phyloP scores from a whole-genome alignment of 371 early-diverging fungal species.

The Mucor saturninus region DNA sequence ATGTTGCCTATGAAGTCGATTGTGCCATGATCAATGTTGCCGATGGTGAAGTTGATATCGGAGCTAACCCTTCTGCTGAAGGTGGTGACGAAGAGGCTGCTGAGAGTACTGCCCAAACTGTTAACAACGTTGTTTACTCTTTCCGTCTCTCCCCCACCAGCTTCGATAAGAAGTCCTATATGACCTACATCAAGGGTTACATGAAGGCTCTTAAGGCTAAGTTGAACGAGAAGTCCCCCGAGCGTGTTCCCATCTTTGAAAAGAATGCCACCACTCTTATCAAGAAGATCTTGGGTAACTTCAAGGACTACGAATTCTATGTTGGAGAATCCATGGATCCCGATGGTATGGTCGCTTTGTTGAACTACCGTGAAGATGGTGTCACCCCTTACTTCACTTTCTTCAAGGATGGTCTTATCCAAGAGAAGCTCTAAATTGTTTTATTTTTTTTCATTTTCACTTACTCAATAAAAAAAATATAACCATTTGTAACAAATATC shows the following conservation, averaged over 20 bases:
- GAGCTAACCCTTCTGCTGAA: slow-evolving; percentile 95
- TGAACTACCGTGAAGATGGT: slow-evolving; percentile 96
- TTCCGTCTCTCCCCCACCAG: slow-evolving; percentile 75
- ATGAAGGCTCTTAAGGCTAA: slow-evolving; percentile 79
- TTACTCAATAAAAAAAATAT: not conserved
- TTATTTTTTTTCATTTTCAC: not conserved
- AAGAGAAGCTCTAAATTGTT: slow-evolving; percentile 69
- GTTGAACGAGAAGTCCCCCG: slow-evolving; percentile 69
- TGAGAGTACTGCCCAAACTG: slow-evolving; percentile 63
- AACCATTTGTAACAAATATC: not conserved
- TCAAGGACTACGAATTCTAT: slow-evolving; percentile 94
- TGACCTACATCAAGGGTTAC: slow-evolving; percentile 92
- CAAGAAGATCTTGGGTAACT: slow-evolving; percentile 81
- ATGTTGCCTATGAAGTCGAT: slow-evolving; percentile 81
- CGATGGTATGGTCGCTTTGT: slow-evolving; percentile 87
- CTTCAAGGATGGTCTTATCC: slow-evolving; percentile 90
- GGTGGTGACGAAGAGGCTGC: slow-evolving; percentile 70
- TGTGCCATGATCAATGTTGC: slow-evolving; percentile 72
- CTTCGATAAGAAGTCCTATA: slow-evolving; percentile 94
- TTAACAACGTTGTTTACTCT: slow-evolving; percentile 90
- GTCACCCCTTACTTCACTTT: slow-evolving; percentile 90
- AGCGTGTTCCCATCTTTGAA: slow-evolving; percentile 75
- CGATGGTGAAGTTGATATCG: slow-evolving; percentile 85
- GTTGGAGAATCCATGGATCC: slow-evolving; percentile 87
- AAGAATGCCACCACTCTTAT: slow-evolving; percentile 63